phyloP scores from a whole-genome alignment of 148 eudicot genomes.

The Hydrangea macrophylla region DNA sequence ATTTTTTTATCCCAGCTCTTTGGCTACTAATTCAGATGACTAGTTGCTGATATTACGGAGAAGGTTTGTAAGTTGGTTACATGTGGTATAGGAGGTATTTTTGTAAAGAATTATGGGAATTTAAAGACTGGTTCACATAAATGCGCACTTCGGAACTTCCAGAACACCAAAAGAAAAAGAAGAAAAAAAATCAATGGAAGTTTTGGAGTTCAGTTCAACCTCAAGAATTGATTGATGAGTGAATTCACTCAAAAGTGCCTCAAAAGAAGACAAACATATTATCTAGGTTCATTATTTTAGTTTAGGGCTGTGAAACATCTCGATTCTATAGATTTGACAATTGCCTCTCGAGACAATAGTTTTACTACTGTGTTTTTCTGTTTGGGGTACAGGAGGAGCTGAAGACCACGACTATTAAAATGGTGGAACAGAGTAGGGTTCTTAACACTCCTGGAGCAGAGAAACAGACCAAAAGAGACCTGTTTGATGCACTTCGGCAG shows the following conservation, averaged over 20 bases:
- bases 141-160: too few species aligned
- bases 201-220: not conserved
- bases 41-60: too few species aligned
- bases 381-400: constrained; percentile 78
- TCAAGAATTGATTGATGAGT: too few species aligned
- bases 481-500: constrained; percentile 93
- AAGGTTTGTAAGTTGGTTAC: too few species aligned
- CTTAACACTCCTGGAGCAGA: constrained; percentile 96
- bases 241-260: not conserved
- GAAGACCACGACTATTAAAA: constrained; percentile 83
- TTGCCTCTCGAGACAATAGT: not conserved
- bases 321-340: not conserved
- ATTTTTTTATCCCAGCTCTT: too few species aligned
- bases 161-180: too few species aligned
- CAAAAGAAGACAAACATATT: not conserved
- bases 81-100: too few species aligned
- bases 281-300: not conserved
- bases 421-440: constrained; percentile 98
- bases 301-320: not conserved
- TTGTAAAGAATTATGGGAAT: too few species aligned
- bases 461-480: constrained; percentile 96
- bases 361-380: constrained; percentile 6
- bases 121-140: too few species aligned
- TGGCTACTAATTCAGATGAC: too few species aligned
- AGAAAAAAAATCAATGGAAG: too few species aligned